These are phyloP conservation scores for Carex cristatella DNA, from an alignment of 176 grass and related monocot genomes.

Conservation along the genomic window DNA sequence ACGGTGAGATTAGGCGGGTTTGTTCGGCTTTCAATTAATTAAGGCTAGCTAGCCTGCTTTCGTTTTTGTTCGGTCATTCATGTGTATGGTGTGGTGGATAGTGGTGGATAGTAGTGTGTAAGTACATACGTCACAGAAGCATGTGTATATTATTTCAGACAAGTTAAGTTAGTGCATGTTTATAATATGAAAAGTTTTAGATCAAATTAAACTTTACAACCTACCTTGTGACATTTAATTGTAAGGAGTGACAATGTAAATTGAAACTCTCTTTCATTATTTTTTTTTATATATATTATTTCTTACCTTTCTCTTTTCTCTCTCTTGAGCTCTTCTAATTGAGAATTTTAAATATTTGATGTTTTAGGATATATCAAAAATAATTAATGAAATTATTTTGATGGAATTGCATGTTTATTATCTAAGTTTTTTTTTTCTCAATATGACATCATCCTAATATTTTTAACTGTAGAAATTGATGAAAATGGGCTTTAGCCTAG, in stretches of 20 bases:
- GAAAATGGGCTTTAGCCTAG: too few relatives aligned
- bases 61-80: constrained; percentile 11
- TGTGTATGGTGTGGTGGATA: constrained; percentile 7
- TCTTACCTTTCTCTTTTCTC: background rate
- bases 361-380: too few relatives aligned
- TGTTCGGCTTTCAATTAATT: constrained; percentile 78
- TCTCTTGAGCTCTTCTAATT: background rate
- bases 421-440: too few relatives aligned
- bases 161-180: constrained; percentile 18
- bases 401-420: too few relatives aligned
- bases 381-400: too few relatives aligned
- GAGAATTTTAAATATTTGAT: too few relatives aligned
- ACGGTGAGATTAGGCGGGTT: constrained; percentile 60
- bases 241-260: constrained; percentile 1
- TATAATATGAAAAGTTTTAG: constrained; percentile 20
- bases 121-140: constrained; percentile 14
- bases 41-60: background rate
- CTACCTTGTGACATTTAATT: background rate
- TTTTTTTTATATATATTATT: background rate
- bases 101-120: background rate
- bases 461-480: too few relatives aligned
- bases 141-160: constrained; percentile 22
- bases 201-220: background rate
- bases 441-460: too few relatives aligned
- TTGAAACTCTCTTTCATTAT: background rate